phyloP scores from a whole-genome alignment of 169 alveolate species.

The Cryptosporidium ubiquitum region DNA sequence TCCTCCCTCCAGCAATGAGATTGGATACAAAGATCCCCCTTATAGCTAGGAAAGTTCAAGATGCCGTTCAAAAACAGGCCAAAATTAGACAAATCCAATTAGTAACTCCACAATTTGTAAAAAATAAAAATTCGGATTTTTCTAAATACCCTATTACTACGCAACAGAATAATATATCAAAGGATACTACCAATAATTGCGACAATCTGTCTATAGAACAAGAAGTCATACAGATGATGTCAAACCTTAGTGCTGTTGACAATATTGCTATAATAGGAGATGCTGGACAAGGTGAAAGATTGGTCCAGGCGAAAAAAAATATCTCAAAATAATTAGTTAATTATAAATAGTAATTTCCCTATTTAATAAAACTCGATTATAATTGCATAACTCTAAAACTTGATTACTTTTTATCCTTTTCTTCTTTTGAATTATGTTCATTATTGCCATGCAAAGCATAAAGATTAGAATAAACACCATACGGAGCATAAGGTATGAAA shows the following conservation, averaged over 20 bases:
- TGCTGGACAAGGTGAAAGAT: slow-evolving; percentile 83
- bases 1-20: slow-evolving; percentile 24
- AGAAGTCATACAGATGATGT: slow-evolving; percentile 65
- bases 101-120: background rate
- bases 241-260: slow-evolving; percentile 59
- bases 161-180: slow-evolving; percentile 14
- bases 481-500: slow-evolving; percentile 42
- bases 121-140: slow-evolving; percentile 24
- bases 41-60: slow-evolving; percentile 51
- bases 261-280: slow-evolving; percentile 78
- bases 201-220: slow-evolving; percentile 42
- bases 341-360: slow-evolving; percentile 15
- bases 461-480: slow-evolving; percentile 63
- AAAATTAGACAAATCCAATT: slow-evolving; percentile 32
- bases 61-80: slow-evolving; percentile 39
- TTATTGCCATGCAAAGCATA: slow-evolving; percentile 1
- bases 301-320: slow-evolving; percentile 79
- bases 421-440: slow-evolving; percentile 38
- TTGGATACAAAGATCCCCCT: slow-evolving; percentile 39
- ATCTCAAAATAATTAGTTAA: slow-evolving; percentile 22
- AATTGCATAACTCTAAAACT: background rate
- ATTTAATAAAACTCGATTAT: slow-evolving; percentile 28
- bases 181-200: background rate
- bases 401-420: background rate
- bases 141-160: slow-evolving; percentile 9